These are phyloP conservation scores for Gnaphalium uliginosum DNA, from an alignment of 129 eudicot species.

Conservation along the genomic window DNA sequence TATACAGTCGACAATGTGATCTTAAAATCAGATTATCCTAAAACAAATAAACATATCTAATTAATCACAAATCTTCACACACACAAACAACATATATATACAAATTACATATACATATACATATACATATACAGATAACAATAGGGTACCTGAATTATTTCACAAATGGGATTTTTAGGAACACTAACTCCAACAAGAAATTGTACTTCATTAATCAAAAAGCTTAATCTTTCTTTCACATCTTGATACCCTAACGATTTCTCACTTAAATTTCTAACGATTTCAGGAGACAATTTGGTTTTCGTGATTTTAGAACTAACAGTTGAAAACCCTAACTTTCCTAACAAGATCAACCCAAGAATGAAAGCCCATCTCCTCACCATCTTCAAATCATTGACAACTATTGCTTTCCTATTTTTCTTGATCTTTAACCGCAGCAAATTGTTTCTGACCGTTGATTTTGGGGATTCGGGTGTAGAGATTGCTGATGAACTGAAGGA, in stretches of 20 bases:
- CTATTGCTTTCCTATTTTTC: slow-evolving; percentile 35
- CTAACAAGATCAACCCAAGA: slow-evolving; percentile 37
- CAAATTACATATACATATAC: background rate
- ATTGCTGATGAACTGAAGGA: slow-evolving; percentile 32
- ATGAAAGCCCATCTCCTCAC: slow-evolving; percentile 36
- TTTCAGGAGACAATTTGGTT: slow-evolving; percentile 42
- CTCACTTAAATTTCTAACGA: slow-evolving; percentile 48
- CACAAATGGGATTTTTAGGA: slow-evolving; percentile 49
- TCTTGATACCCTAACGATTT: slow-evolving; percentile 40
- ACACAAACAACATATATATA: background rate
- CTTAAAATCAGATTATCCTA: slow-evolving; percentile 73
- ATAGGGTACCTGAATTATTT: slow-evolving; percentile 57
- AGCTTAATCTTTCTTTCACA: slow-evolving; percentile 42
- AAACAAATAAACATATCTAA: slow-evolving; percentile 4
- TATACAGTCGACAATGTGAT: slow-evolving; percentile 53
- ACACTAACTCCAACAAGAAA: slow-evolving; percentile 33
- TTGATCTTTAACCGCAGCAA: slow-evolving; percentile 24
- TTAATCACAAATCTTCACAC: slow-evolving; percentile 6
- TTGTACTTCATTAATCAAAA: slow-evolving; percentile 44
- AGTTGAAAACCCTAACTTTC: slow-evolving; percentile 48
- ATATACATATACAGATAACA: background rate
- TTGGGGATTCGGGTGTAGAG: slow-evolving; percentile 49
- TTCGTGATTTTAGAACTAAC: slow-evolving; percentile 35
- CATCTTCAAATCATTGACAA: background rate
- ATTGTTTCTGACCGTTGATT: slow-evolving; percentile 23